Conservation (phyloP, 768 basidiomycete species). For the Pulveroboletus sp. region DNA sequence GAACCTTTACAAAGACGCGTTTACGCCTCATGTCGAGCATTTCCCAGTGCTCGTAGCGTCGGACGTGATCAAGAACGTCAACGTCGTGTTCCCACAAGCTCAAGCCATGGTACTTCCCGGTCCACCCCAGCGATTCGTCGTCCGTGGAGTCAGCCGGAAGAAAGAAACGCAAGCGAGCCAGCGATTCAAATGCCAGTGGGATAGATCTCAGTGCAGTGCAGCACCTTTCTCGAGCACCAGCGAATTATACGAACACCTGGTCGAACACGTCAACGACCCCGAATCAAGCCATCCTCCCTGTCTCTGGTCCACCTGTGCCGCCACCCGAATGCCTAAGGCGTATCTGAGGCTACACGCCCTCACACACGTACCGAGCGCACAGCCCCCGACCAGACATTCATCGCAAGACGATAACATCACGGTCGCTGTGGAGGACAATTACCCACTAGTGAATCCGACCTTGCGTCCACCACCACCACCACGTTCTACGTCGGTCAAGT, state of each 20-base stretch:
- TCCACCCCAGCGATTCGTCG: conserved; percentile 73
- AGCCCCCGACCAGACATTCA: conserved; percentile 54
- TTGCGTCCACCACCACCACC: conserved; percentile 66
- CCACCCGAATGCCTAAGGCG: conserved; percentile 42
- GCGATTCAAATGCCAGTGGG: conserved; percentile 76
- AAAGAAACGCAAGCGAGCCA: conserved; percentile 56
- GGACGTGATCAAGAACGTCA: conserved; percentile 94
- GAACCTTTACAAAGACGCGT: conserved; percentile 87
- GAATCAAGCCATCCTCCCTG: conserved; percentile 52
- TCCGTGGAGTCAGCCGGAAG: conserved; percentile 76
- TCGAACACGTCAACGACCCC: conserved; percentile 49
- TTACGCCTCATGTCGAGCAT: conserved; percentile 55
- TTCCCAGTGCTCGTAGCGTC: conserved; percentile 73
- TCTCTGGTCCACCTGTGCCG: conserved; percentile 68
- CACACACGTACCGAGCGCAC: conserved; percentile 67
- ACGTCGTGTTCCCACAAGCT: conserved; percentile 77
- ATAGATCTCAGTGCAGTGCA: conserved; percentile 51
- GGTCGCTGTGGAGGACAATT: conserved; percentile 52
- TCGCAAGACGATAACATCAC: conserved; percentile 74
- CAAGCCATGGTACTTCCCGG: conserved; percentile 82
- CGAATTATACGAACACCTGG: conserved; percentile 72
- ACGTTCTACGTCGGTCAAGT: conserved; percentile 57
- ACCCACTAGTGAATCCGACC: conserved; percentile 62
- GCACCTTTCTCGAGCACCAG: conserved; percentile 47
- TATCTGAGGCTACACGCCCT: conserved; percentile 64